Evolutionary conservation across 345 rosid species (phyloP), one percentile per base, ranked within the genome.

Genomic region (Brassica incana): DNA sequence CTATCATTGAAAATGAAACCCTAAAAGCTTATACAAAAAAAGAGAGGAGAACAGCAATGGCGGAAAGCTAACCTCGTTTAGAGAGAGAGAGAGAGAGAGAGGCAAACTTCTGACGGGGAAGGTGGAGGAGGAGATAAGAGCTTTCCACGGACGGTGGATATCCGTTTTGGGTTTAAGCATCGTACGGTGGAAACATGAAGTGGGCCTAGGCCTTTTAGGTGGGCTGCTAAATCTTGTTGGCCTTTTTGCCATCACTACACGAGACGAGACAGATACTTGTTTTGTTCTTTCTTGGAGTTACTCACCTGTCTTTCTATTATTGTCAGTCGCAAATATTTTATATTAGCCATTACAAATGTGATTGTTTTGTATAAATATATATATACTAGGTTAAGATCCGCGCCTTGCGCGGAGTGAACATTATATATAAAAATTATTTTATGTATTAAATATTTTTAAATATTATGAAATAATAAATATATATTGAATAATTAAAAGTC

Each of bases 61-160:
- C 18, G 74, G 48, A 60, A 25, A 5, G 74, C 68, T 66, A 50
- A 76, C 81, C 81, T 50, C 60, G 69, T 40, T 76, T 70, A 62
- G 33, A 36, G 50, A 65, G 77, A 76, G 50, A 30, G 23, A 18
- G 20, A 18, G 20, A 12, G 54, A 48, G 58, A 50, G 58, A 50
- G 58, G 58, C 20, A 64, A 71, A 59, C 65, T 71, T 60, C 60
- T 66, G 80, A 76, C 61, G 80, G 80, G 73, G 36, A 43, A 43
- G 52, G 52, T 43, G 5, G 67, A 29, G 32, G 32, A 36, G 43
- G 43, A 72, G 83, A 81, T 81, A 81, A 81, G 83, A 76, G 80
- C 65, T 2, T 3, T 60, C 54, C 0, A 32, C 60, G 2, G 3
- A 81, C 80, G 83, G 80, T 71, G 2, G 1, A 16, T 60, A 71